Evolutionary conservation across 768 basidiomycete species (phyloP), one percentile per base, ranked within the genome.

Genomic region (Hemileccinum rubropunctum): DNA sequence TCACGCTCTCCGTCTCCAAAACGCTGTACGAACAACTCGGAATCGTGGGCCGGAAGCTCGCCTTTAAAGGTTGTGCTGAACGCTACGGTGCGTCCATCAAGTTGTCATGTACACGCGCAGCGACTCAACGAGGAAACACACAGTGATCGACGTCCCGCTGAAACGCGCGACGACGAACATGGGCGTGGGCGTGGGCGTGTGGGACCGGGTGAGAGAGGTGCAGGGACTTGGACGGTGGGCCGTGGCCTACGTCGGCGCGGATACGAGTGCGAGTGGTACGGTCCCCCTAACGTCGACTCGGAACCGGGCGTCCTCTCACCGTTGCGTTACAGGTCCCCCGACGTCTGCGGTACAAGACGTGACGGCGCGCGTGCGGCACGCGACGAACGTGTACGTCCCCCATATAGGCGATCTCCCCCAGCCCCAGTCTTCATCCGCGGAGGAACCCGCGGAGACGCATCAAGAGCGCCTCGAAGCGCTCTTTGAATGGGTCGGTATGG

Each of bases 401-500:
- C 46, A 28, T n/a, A 40, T 64, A 4, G 62, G 64, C 7, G 51
- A 58, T 8, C 54, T 77, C 41, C 50, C 66, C 12, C 60, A 10
- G 36, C 8, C 17, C 17, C 36, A 36, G 4, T 53, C 28, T 9
- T 30, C 11, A 2, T 30, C 54, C 1, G 51, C 58, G 27, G 57
- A 63, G 2, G 76, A 77, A 20, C 65, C 53, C n/a, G 27, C 58
- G 9, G 80, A 82, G 38, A 80, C 82, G 48, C 81, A 81, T 75
- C 63, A 76, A 7, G 68, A 71, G 10, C 69, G 71, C 8, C 65
- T 79, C 37, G 61, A 66, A 8, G 66, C 60, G 3, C 65, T 87
- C 14, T 83, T 85, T 45, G 88, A 89, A 61, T 90, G 88, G 88
- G 73, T 81, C 8, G 88, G 86, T 7, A 77, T 89, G 80, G 83